A percentile compares a stretch with the other conserved stretches of the same genome.
Evolutionary conservation across 805 yeast species (phyloP).

Genomic region (Teunomyces tritomae): DNA sequence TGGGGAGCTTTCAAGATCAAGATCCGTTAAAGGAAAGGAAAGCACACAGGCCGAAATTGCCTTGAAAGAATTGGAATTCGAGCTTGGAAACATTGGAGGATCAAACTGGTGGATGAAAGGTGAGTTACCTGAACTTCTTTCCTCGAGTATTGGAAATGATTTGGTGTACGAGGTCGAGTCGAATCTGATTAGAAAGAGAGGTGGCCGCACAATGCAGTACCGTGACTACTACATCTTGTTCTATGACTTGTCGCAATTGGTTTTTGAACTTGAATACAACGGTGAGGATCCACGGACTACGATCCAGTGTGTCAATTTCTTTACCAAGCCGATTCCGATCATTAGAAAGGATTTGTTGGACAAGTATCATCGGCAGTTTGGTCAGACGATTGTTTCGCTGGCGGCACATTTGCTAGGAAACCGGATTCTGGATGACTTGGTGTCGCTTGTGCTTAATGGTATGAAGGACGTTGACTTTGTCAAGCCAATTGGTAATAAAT

Average conservation of each 20-base stretch:
- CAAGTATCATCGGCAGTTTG: slow-evolving; percentile 48
- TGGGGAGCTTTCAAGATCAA: slow-evolving; percentile 12
- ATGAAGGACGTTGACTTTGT: slow-evolving; percentile 28
- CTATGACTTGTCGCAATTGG: slow-evolving; percentile 67
- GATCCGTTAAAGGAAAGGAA: slow-evolving; percentile 18
- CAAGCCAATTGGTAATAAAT: slow-evolving; percentile 60
- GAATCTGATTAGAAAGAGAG: slow-evolving; percentile 52
- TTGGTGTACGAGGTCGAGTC: slow-evolving; percentile 67
- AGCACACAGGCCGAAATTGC: slow-evolving; percentile 28
- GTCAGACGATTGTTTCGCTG: slow-evolving; percentile 43
- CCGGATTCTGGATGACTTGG: slow-evolving; percentile 30
- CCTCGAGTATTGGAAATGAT: slow-evolving; percentile 43
- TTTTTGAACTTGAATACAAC: slow-evolving; percentile 58
- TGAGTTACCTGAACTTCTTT: slow-evolving; percentile 54
- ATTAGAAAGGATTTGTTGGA: slow-evolving; percentile 49
- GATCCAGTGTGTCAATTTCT: slow-evolving; percentile 31
- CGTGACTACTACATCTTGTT: slow-evolving; percentile 71
- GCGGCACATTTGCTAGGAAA: slow-evolving; percentile 35
- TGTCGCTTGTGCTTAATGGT: slow-evolving; percentile 17
- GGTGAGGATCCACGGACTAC: slow-evolving; percentile 52
- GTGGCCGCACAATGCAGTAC: slow-evolving; percentile 45
- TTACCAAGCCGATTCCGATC: slow-evolving; percentile 41
- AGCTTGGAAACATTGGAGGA: slow-evolving; percentile 25
- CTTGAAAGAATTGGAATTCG: slow-evolving; percentile 25
- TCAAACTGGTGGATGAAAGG: slow-evolving; percentile 68